Base-by-base conservation (phyloP, 805 yeast species). In the Lachancea sp. region DNA sequence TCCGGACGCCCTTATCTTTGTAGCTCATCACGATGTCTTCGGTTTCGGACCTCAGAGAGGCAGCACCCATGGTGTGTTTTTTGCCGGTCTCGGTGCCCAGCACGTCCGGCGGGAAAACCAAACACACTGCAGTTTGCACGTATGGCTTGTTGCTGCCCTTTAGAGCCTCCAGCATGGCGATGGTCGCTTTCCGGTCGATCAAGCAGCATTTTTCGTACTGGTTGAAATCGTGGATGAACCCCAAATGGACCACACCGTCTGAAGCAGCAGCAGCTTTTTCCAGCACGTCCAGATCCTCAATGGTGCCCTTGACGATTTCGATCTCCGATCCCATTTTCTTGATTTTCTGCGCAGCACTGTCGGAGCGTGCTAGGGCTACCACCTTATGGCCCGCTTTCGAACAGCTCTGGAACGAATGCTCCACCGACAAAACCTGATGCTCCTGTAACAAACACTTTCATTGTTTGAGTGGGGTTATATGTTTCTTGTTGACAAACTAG, bases 221-320 rank as follows among this genome's bases (percentile, higher is more conserved):
- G 3, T 46, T 17, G 42, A 60, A 65, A 41, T 67, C 67, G 46
- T 65, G 67, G 22, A 55, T 49, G 48, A 62, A 69, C 1, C 64
- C 75, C 34, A 66, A 46, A 44, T 69, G 73, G n/a, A 68, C 39
- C 12, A 65, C 63, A 8, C 63, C 73, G 44, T 71, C 75, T 8
- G 62, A 42, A 37, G 54, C 55, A 7, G 44, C 20, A 11, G 68
- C 63, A 4, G 54, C 64, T 36, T 58, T 48, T 18, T 44, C 53
- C 12, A 71, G 52, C 2, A 53, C 32, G 0, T 66, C 69, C 2
- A 57, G 26, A 35, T 60, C 62, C 13, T 48, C 48, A 2, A 70
- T 48, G 10, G 49, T 56, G 18, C 74, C 74, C 15, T 45, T 39
- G 18, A 67, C 42, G 5, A 56, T 53, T 35, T 57, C 49, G 19